Evolutionary conservation across 805 yeast species (phyloP).

Genomic region (Candida ortonii): DNA sequence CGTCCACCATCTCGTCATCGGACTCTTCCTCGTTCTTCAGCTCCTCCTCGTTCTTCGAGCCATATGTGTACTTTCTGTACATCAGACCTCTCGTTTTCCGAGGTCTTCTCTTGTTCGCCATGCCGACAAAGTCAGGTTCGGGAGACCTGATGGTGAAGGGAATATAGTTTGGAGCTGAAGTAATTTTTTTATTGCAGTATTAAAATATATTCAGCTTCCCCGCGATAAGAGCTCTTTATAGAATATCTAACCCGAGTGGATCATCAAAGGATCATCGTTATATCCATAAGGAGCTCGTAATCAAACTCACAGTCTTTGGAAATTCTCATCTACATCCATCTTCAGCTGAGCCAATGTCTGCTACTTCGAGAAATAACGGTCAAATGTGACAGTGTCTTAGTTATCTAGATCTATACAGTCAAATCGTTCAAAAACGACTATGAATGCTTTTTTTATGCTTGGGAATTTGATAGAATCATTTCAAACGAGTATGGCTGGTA

Average conservation of each 20-base stretch:
- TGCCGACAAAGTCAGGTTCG: slow-evolving; percentile 30
- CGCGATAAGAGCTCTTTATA: too few species aligned
- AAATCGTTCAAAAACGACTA: too few species aligned
- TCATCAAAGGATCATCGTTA: too few species aligned
- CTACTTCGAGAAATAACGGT: too few species aligned
- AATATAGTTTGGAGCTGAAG: too few species aligned
- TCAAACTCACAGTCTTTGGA: too few species aligned
- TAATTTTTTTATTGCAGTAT: too few species aligned
- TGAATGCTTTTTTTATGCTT: slow-evolving; percentile 2
- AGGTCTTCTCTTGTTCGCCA: slow-evolving; percentile 88
- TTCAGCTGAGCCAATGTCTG: slow-evolving; percentile 3
- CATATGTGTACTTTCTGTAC: slow-evolving; percentile 69
- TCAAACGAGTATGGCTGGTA: slow-evolving; percentile 83
- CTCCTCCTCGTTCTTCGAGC: slow-evolving; percentile 31
- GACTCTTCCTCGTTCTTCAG: slow-evolving; percentile 30
- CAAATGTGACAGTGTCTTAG: too few species aligned
- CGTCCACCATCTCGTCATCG: neutral
- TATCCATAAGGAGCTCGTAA: too few species aligned
- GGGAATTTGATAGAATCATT: slow-evolving; percentile 11
- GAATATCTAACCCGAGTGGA: too few species aligned
- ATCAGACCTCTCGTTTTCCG: slow-evolving; percentile 73
- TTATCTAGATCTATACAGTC: too few species aligned
- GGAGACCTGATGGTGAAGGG: too few species aligned
- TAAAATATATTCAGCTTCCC: slow-evolving; percentile 2
- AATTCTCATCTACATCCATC: slow-evolving; percentile 11